A percentile compares a stretch with the other conserved stretches of the same genome.
Evolutionary conservation across 2,329 filamentous ascomycete genomes (phyloP).

Genomic region (Xylaria sp.): DNA sequence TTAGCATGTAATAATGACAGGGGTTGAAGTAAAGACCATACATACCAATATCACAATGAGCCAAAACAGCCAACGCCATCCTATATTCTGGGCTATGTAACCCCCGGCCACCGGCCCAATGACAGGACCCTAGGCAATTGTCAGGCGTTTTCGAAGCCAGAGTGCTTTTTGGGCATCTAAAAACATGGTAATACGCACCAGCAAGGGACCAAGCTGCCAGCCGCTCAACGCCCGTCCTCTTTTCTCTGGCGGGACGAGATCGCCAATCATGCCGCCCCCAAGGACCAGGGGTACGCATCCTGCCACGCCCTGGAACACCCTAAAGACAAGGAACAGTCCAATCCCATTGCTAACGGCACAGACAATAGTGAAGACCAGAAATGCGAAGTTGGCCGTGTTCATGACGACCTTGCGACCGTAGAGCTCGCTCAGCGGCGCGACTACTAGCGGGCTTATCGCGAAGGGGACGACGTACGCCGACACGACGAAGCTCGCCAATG

Average conservation of each 20-base stretch:
- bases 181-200: constrained; percentile 22
- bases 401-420: constrained; percentile 39
- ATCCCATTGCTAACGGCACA: constrained; percentile 35
- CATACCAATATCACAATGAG: constrained; percentile 55
- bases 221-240: constrained; percentile 54
- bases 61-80: constrained; percentile 62
- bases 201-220: constrained; percentile 40
- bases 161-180: not conserved
- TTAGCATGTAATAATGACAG: constrained; percentile 60
- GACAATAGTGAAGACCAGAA: constrained; percentile 39
- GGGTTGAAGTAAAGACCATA: constrained; percentile 66
- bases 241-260: constrained; percentile 51
- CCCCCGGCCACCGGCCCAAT: constrained; percentile 60
- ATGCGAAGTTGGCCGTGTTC: constrained; percentile 35
- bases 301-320: constrained; percentile 49
- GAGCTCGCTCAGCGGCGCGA: constrained; percentile 39
- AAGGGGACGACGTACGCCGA: constrained; percentile 40
- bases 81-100: constrained; percentile 47
- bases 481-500: constrained; percentile 36
- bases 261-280: constrained; percentile 54
- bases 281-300: constrained; percentile 49
- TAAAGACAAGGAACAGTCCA: constrained; percentile 40
- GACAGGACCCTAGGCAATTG: constrained; percentile 52
- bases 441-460: constrained; percentile 34
- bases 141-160: constrained; percentile 40